Base-by-base conservation (phyloP, 768 basidiomycete species). In the Dendrothele bispora region DNA sequence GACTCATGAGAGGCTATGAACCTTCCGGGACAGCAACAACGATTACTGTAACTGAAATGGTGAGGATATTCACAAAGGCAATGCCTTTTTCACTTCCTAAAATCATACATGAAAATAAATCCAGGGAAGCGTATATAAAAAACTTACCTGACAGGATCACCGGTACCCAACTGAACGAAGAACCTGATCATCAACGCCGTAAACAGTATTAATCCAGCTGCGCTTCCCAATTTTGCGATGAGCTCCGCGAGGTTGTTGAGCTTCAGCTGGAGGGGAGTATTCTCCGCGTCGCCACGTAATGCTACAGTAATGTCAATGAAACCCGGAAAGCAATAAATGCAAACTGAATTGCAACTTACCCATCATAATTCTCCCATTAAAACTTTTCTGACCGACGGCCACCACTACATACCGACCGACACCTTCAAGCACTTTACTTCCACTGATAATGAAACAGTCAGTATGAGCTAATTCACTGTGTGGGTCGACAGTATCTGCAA, bases 351-450 rank as follows among this genome's bases (percentile, higher is more conserved):
- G 35, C 4, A 14, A 69, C 85, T 28, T 58, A 95, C 93, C 88
- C 86, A 95, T 95, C 90, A 98, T 92, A 59, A 98, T 94, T 38
- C 93, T 81, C 30, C 95, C 97, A 62, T 97, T 92, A 69, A 97
- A 98, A 55, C 87, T 91, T 69, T 86, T 89, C 10, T 80, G 82
- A 7, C 95, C 97, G 41, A 98, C 91, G 3, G 92, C 84, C 42
- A 97, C 88, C 42, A 97, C 83, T 40, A 99, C 84, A 59, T 98
- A 99, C 48, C 74, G 77, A 24, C 95, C 95, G 38, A 95, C 86
- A 35, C 95, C 95, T 67, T 98, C 97, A 18, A 93, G 70, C 35
- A 99, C 91, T 66, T 95, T 98, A 61, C 82, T 83, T 14, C 95
- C 97, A 17, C 86, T 89, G 57, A 98, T 73, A 48, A 98, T 61